Evolutionary conservation across 2,329 filamentous ascomycete genomes (phyloP).

Genomic region (Stachybotrys echinatus): DNA sequence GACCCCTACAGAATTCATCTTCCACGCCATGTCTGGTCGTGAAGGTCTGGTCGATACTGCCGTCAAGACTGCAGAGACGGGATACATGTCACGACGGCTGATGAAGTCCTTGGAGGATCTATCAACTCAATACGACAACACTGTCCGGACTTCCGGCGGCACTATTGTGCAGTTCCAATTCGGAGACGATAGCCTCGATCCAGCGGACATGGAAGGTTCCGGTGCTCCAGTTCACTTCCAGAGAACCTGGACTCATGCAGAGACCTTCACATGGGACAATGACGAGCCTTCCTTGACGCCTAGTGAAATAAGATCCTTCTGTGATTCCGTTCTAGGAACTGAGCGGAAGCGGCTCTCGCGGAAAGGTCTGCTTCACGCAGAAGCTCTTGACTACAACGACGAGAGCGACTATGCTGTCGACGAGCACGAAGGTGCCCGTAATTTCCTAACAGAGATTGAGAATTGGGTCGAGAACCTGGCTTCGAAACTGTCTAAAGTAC

Average conservation of each 20-base stretch:
- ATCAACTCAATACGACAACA: constrained; percentile 89
- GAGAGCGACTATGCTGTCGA: constrained; percentile 64
- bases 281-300: constrained; percentile 68
- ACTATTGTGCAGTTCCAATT: constrained; percentile 96
- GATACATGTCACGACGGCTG: constrained; percentile 95
- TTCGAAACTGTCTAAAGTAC: constrained; percentile 51
- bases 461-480: constrained; percentile 63
- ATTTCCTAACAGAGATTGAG: constrained; percentile 75
- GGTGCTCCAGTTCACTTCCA: constrained; percentile 90
- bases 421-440: constrained; percentile 75
- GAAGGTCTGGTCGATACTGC: constrained; percentile 98
- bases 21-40: constrained; percentile 97
- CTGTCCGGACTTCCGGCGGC: constrained; percentile 83
- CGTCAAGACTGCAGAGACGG: constrained; percentile 97
- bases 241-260: constrained; percentile 78
- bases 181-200: constrained; percentile 91
- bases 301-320: constrained; percentile 65
- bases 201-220: constrained; percentile 94
- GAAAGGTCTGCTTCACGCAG: constrained; percentile 55
- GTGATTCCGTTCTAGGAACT: constrained; percentile 59
- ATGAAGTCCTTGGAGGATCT: constrained; percentile 98
- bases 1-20: constrained; percentile 87
- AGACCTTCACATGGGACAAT: constrained; percentile 75
- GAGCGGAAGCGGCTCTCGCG: constrained; percentile 62
- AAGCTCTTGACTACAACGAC: constrained; percentile 64